Evolutionary conservation across 1,284 basidiomycete genomes (phyloP), one percentile per base, ranked within the genome.

Genomic region (Cryptococcus maquisensis): DNA sequence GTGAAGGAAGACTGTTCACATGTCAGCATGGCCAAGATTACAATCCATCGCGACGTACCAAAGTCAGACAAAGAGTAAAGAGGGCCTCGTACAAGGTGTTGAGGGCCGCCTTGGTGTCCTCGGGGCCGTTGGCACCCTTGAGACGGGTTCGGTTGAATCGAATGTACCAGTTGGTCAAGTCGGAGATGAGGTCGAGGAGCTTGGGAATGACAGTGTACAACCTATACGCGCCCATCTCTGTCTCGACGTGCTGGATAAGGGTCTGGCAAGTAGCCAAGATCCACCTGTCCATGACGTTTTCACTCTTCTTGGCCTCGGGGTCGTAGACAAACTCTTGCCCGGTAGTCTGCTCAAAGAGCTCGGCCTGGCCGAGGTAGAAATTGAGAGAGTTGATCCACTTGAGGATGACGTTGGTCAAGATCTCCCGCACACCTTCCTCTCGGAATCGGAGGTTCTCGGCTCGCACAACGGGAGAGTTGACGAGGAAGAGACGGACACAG

Each of bases 341-440:
- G 8, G 83, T 83, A 21, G 84, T 84, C 76, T 96, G 96, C 76
- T 93, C 88, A 63, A 93, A 81, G 32, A 98, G 79, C 12, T 86
- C 86, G 41, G 86, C 90, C 74, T 98, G 95, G n/a, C 90, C 92
- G 53, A 98, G 82, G 85, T 98, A 97, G 84, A 99, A 99, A 63
- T 95, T 90, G 85, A 95, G 95, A 51, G 93, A 90, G 77, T 98
- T 98, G 73, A 98, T 84, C 93, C 95, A 98, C n/a, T 95, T 96
- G 39, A 98, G 81, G 64, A 98, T 86, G 28, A 97, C 94, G 21
- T 90, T 87, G 35, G 92, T 89, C 65, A 98, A 83, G 57, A 98
- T 93, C 66, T 98, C 95, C 65, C 91, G 89, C 54, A 99, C 96
- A 62, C 96, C 96, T 62, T 95, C 92, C 77, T 99, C 96, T 54